Conservation (phyloP, 2,329 filamentous ascomycete species). For the Hymenoscyphus occultus region DNA sequence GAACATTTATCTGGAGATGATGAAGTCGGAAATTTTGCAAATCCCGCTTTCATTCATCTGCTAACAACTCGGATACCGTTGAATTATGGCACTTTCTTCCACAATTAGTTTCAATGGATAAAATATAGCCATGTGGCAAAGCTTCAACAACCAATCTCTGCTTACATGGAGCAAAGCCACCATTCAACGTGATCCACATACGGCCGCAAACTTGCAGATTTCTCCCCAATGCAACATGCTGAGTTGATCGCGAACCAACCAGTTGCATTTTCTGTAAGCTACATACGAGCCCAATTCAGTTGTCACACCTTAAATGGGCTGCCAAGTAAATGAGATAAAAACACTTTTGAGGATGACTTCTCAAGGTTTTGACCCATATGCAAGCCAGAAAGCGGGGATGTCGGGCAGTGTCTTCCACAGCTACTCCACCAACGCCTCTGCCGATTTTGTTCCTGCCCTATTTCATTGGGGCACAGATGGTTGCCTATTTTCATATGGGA, state of each 20-base stretch:
- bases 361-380: background rate
- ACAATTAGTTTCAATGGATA: background rate
- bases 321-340: background rate
- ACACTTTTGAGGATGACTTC: background rate
- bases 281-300: background rate
- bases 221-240: background rate
- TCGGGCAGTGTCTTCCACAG: background rate
- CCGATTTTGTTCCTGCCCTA: background rate
- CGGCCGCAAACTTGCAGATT: background rate
- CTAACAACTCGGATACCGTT: background rate
- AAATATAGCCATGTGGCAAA: background rate
- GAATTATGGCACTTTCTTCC: background rate
- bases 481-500: background rate
- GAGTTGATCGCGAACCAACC: background rate
- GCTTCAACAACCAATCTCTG: background rate
- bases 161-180: background rate
- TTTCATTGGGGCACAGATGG: background rate
- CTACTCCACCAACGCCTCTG: background rate
- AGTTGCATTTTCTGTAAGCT: background rate
- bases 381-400: background rate
- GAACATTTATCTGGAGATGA: background rate
- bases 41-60: background rate
- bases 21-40: background rate
- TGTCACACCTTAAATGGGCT: background rate
- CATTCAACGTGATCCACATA: background rate